Evolutionary conservation across 2,329 filamentous ascomycete species (phyloP), one percentile per base, ranked within the genome.

Genomic region (Saccharata proteae): DNA sequence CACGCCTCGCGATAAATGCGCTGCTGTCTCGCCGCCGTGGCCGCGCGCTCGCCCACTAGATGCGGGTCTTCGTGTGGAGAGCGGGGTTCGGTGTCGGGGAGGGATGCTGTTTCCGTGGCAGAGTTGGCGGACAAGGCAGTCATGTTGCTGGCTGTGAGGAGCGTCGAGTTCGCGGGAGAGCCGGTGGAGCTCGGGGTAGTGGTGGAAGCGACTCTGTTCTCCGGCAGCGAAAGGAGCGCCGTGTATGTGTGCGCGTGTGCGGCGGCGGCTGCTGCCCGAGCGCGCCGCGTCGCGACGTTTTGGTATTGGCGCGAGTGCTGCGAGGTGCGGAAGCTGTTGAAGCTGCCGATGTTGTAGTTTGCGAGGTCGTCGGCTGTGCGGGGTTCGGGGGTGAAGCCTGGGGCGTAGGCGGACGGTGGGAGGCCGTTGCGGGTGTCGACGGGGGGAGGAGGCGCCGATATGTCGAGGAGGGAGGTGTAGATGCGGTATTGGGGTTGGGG

Each of bases 51-150:
- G 19, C 77, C 77, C 2, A 80, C 77, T 7, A 80, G 57, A 35
- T 75, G 66, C 1, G 75, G 76, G 41, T 80, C 77, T 52, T 81
- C 77, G 12, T 76, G 60, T 3, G 72, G 74, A 5, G 65, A 60
- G 22, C 59, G 25, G 20, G 52, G 52, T 14, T 40, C 41, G n/a
- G 35, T 24, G 3, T 10, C 14, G 2, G 25, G 11, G 4, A 14
- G 3, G 6, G 16, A 14, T 5, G 30, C 5, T 6, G 26, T n/a
- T 17, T 16, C 3, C 13, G 30, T 5, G 30, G 29, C 23, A 22
- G 37, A 30, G 8, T 41, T 40, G 17, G 35, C 22, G 16, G 27
- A 29, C n/a, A n/a, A n/a, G n/a, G n/a, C n/a, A n/a, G n/a, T n/a
- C n/a, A n/a, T n/a, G 19, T n/a, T 21, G 19, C 19, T 21, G 19